phyloP scores from a whole-genome alignment of 306 rosid genomes.

The Glycine tomentella region DNA sequence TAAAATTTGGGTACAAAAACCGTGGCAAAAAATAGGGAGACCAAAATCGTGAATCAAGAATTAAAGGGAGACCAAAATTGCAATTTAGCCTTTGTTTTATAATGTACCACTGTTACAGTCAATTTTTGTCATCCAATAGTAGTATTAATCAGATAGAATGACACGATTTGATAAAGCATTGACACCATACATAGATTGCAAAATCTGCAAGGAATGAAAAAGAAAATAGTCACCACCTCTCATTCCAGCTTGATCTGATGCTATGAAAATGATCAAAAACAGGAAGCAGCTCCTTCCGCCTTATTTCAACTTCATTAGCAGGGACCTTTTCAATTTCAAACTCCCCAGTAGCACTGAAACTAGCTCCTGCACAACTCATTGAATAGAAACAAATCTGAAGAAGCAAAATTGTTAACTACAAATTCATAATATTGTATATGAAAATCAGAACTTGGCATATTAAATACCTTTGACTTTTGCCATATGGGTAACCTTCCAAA shows the following conservation, averaged over 20 bases:
- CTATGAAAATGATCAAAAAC: constrained; percentile 77
- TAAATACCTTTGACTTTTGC: constrained; percentile 85
- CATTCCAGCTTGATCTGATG: constrained; percentile 75
- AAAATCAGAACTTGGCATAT: constrained; percentile 40
- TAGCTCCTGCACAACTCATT: constrained; percentile 56
- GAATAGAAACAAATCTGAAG: constrained; percentile 70
- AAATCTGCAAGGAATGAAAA: constrained; percentile 35
- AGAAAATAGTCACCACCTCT: constrained; percentile 60
- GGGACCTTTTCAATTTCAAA: constrained; percentile 76
- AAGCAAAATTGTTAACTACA: constrained; percentile 31
- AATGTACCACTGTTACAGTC: too few relatives aligned
- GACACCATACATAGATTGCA: constrained; percentile 26
- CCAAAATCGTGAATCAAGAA: too few relatives aligned
- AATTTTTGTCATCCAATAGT: too few relatives aligned
- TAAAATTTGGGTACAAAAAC: too few relatives aligned
- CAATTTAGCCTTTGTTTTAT: too few relatives aligned
- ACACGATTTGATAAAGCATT: constrained; percentile 19
- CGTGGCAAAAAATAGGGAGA: too few relatives aligned
- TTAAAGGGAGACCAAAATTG: too few relatives aligned
- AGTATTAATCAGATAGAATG: too few relatives aligned
- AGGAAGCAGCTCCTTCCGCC: constrained; percentile 80
- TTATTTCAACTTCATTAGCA: constrained; percentile 77
- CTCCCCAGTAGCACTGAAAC: constrained; percentile 64
- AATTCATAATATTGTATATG: constrained; percentile 14
- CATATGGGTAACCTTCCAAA: constrained; percentile 77